These are phyloP conservation scores for Amauroascus verrucosus DNA, from an alignment of 2,329 filamentous ascomycete species.

Conservation along the genomic window DNA sequence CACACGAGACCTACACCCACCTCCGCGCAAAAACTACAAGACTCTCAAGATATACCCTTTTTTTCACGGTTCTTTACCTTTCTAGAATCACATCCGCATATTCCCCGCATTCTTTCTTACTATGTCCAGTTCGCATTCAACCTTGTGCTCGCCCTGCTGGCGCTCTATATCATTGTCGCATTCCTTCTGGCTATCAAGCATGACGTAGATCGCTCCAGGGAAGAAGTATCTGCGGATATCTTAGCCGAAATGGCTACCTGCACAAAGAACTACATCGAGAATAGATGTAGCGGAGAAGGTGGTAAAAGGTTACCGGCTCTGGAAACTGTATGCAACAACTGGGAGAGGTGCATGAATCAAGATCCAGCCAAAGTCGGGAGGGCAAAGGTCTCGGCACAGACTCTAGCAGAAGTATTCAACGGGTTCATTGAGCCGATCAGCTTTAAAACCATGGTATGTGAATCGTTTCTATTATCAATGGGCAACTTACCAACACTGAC, in stretches of 20 bases:
- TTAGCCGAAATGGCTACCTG: slow-evolving; percentile 65
- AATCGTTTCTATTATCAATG: not conserved
- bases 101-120: slow-evolving; percentile 55
- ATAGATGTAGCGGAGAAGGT: slow-evolving; percentile 58
- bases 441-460: slow-evolving; percentile 62
- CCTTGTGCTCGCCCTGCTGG: slow-evolving; percentile 38
- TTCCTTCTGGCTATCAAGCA: slow-evolving; percentile 59
- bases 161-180: slow-evolving; percentile 56
- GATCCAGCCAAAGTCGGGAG: slow-evolving; percentile 69
- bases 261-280: slow-evolving; percentile 60
- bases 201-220: slow-evolving; percentile 64
- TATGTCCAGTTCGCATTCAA: slow-evolving; percentile 54
- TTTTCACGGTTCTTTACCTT: slow-evolving; percentile 49
- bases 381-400: slow-evolving; percentile 72
- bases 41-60: slow-evolving; percentile 17
- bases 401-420: slow-evolving; percentile 87
- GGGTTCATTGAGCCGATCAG: slow-evolving; percentile 85
- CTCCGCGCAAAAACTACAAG: not conserved
- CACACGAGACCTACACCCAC: slow-evolving; percentile 3
- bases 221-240: slow-evolving; percentile 57
- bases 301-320: slow-evolving; percentile 57
- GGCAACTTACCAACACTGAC: not conserved
- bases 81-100: slow-evolving; percentile 54
- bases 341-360: slow-evolving; percentile 78
- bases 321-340: slow-evolving; percentile 61